Percentiles rank a stretch among this genome's conserved stretches.
Conservation (phyloP, 768 basidiomycete species). For the Vararia minispora region DNA sequence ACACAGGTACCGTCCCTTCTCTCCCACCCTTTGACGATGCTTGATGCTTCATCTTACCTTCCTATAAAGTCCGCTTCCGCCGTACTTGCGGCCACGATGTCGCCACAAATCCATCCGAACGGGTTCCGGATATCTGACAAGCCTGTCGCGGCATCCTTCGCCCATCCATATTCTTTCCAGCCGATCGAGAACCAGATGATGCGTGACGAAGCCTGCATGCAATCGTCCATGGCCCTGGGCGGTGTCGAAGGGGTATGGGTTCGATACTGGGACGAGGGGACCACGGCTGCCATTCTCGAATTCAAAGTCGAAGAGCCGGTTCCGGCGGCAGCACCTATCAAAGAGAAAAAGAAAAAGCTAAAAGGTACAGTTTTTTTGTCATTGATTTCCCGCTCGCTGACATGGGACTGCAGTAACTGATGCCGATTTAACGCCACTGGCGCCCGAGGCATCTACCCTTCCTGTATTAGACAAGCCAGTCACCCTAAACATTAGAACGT, state of each 20-base stretch:
- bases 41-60: constrained; percentile 11
- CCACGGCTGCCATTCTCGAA: constrained; percentile 62
- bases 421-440: constrained; percentile 3
- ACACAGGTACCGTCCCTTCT: constrained; percentile 43
- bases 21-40: neutral
- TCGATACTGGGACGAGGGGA: constrained; percentile 87
- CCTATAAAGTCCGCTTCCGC: constrained; percentile 63
- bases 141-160: constrained; percentile 87
- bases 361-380: constrained; percentile 29
- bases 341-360: constrained; percentile 51
- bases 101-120: constrained; percentile 76
- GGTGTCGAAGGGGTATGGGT: constrained; percentile 67
- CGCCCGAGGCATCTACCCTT: constrained; percentile 54
- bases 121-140: constrained; percentile 88
- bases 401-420: constrained; percentile 1
- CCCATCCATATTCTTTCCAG: constrained; percentile 84
- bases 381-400: neutral
- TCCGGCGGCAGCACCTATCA: constrained; percentile 32
- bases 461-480: constrained; percentile 76
- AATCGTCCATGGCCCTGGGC: constrained; percentile 57
- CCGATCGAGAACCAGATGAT: constrained; percentile 63
- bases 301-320: constrained; percentile 63
- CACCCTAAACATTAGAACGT: constrained; percentile 53
- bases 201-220: constrained; percentile 67
- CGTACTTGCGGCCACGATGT: constrained; percentile 80